Conservation (phyloP, 108 stramenopile genomes). For the Hondaea fermentalgiana region DNA sequence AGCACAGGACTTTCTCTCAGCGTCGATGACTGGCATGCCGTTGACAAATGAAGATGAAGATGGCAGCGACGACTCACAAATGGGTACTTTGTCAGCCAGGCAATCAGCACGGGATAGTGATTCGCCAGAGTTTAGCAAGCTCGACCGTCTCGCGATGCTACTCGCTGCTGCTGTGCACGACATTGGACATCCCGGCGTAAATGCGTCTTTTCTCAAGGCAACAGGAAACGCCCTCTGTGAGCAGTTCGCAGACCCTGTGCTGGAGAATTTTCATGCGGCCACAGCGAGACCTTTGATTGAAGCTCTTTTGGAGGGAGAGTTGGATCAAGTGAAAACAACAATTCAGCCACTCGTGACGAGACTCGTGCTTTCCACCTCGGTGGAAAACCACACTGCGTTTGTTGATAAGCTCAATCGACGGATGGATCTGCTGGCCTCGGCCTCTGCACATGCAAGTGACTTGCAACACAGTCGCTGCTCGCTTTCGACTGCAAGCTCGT, state of each 20-base stretch:
- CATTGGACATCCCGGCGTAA: constrained; percentile 54
- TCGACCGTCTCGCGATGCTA: constrained; percentile 28
- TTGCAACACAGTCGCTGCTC: no score
- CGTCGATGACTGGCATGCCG: not conserved
- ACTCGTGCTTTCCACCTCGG: constrained; percentile 40
- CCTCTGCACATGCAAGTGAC: not conserved
- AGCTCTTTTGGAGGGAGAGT: constrained; percentile 16
- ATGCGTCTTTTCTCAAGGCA: constrained; percentile 48
- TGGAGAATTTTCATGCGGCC: constrained; percentile 54
- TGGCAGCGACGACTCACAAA: no score
- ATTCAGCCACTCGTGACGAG: constrained; percentile 30
- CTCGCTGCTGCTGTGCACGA: constrained; percentile 55
- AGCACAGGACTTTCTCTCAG: not conserved
- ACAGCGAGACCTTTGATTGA: constrained; percentile 37
- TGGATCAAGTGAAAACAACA: not conserved
- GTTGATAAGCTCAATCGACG: not conserved
- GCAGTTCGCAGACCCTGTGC: constrained; percentile 42
- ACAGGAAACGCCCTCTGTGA: constrained; percentile 37
- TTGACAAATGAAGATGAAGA: not conserved
- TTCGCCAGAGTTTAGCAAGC: not conserved
- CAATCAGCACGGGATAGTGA: no score
- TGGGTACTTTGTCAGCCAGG: no score
- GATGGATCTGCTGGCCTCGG: not conserved
- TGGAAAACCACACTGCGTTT: constrained; percentile 29
- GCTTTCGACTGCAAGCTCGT: no score